Conservation (phyloP, 352 stramenopile genomes). For the Globisporangium viniferum region DNA sequence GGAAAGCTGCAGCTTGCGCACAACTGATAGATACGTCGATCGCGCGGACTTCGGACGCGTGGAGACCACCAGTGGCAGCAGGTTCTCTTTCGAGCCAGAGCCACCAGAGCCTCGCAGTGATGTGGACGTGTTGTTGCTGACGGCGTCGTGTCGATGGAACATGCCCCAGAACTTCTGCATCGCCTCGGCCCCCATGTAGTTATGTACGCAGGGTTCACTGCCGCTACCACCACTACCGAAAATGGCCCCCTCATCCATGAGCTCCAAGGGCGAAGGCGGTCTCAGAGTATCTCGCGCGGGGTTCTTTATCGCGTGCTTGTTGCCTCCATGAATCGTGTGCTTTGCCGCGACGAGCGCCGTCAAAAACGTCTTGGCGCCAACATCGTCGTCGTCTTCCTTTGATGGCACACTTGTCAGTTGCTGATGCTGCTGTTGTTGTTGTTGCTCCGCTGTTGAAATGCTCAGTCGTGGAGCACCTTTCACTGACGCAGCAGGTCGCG, state of each 20-base stretch:
- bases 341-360: slow-evolving; percentile 37
- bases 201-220: slow-evolving; percentile 27
- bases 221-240: slow-evolving; percentile 16
- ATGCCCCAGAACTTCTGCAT: slow-evolving; percentile 66
- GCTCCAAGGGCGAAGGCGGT: slow-evolving; percentile 61
- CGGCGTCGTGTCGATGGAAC: slow-evolving; percentile 64
- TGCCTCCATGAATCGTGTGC: not conserved
- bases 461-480: not conserved
- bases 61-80: slow-evolving; percentile 15
- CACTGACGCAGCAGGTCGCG: slow-evolving; percentile 1
- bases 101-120: not conserved
- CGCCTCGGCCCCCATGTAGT: slow-evolving; percentile 61
- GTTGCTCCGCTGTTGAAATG: not conserved
- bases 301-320: not conserved
- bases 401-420: not conserved
- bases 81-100: not conserved
- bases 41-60: slow-evolving; percentile 46
- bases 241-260: slow-evolving; percentile 21
- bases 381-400: not conserved
- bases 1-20: slow-evolving; percentile 53
- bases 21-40: slow-evolving; percentile 57
- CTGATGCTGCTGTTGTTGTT: slow-evolving; percentile 6
- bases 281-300: slow-evolving; percentile 19
- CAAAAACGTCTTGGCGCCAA: slow-evolving; percentile 37
- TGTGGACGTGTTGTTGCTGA: slow-evolving; percentile 46